A percentile compares a stretch with the other conserved stretches of the same genome.
phyloP scores from a whole-genome alignment of 495 filamentous ascomycete genomes.

The Achaetomiella virescens region DNA sequence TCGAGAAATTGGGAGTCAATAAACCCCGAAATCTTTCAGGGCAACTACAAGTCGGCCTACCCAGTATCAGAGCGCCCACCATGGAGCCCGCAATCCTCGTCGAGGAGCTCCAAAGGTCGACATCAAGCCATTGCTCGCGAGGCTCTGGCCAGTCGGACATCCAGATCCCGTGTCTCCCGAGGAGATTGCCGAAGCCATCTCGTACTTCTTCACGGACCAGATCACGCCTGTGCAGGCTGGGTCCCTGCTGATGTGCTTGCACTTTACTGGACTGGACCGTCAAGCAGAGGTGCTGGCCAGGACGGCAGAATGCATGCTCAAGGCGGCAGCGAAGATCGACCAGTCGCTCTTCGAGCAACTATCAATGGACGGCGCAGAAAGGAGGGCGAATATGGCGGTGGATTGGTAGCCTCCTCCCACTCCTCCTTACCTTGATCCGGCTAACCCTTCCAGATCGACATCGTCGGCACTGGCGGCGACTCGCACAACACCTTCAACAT shows the following conservation, averaged over 20 bases:
- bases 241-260: slow-evolving; percentile 77
- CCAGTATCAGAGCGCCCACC: neutral
- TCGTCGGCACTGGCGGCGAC: slow-evolving; percentile 96
- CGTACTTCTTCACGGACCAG: slow-evolving; percentile 79
- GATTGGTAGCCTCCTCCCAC: slow-evolving; percentile 47
- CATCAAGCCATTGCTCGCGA: slow-evolving; percentile 74
- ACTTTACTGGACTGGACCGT: slow-evolving; percentile 76
- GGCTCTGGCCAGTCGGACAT: slow-evolving; percentile 56
- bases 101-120: slow-evolving; percentile 43
- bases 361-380: slow-evolving; percentile 50
- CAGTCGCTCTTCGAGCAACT: slow-evolving; percentile 28
- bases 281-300: slow-evolving; percentile 71
- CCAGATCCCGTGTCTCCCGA: slow-evolving; percentile 57
- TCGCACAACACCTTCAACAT: slow-evolving; percentile 97
- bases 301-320: slow-evolving; percentile 62
- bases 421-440: neutral
- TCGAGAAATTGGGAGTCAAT: neutral
- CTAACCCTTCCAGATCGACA: slow-evolving; percentile 63
- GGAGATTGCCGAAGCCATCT: slow-evolving; percentile 81
- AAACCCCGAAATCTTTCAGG: neutral
- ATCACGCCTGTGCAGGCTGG: slow-evolving; percentile 78
- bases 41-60: neutral
- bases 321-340: slow-evolving; percentile 48
- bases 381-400: slow-evolving; percentile 66
- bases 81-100: neutral